Percentiles rank a stretch among this genome's conserved stretches.
Conservation (phyloP, 2,329 filamentous ascomycete species). For the Lasiodiplodia citricola region DNA sequence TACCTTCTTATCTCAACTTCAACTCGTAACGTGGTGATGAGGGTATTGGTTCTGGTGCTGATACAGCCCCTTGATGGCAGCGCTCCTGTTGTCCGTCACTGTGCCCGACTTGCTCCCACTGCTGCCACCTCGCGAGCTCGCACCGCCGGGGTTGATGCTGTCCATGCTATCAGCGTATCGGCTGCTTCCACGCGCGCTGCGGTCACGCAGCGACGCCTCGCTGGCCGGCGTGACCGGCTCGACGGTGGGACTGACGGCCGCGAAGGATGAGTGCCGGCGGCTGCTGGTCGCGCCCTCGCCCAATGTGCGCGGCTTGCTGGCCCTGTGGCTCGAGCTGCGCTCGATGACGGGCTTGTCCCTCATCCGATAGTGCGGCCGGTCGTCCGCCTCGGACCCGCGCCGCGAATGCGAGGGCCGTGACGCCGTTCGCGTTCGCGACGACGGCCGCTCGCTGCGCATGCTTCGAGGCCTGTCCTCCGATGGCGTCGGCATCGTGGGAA, state of each 20-base stretch:
- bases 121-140: conserved; percentile 9
- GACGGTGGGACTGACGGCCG: background rate
- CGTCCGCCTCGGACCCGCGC: conserved; percentile 3
- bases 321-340: conserved; percentile 12
- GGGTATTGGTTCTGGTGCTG: conserved; percentile 29
- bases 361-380: conserved; percentile 24
- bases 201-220: conserved; percentile 9
- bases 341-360: conserved; percentile 19
- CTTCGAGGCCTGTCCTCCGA: conserved; percentile 2
- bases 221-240: background rate
- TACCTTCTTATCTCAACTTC: background rate
- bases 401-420: conserved; percentile 3
- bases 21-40: conserved; percentile 11
- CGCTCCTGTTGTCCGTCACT: conserved; percentile 37
- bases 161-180: conserved; percentile 13
- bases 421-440: conserved; percentile 5
- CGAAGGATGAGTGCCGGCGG: conserved; percentile 9
- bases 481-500: background rate
- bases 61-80: conserved; percentile 46
- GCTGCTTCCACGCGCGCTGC: conserved; percentile 7
- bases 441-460: conserved; percentile 11
- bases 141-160: background rate
- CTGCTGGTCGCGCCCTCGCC: conserved; percentile 4
- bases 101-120: conserved; percentile 38
- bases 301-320: conserved; percentile 3